Base-by-base conservation (phyloP, 805 yeast species). In the Myxozyma geophila region DNA sequence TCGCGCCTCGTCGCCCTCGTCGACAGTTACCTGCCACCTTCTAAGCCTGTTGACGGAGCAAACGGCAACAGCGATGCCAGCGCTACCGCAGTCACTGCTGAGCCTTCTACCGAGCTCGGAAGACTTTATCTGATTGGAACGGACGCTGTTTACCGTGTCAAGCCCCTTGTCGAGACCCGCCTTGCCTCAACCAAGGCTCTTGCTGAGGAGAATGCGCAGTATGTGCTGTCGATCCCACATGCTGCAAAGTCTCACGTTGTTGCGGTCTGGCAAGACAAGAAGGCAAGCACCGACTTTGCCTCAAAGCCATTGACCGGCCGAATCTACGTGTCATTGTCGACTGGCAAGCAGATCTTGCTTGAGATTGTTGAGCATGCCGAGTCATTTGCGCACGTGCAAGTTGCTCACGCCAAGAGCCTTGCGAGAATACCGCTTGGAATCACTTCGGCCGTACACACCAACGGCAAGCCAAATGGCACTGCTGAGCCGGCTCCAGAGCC, bases 1-100 rank as follows among this genome's bases (percentile, higher is more conserved):
- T 75, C 80, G 41, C 76, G 79, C 40, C 74, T 88, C 57, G 86
- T 82, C 65, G 73, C 78, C 1, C 69, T 79, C 28, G 79, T 84
- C 36, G 74, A 77, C 46, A 75, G 74, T 41, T 78, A 80, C 67
- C 77, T 83, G 43, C 88, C 89, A 8, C 57, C 68, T 19, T 54
- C 63, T 5, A 53, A 58, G 55, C 35, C 51, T 9, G 7, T 54
- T 10, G 53, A 8, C 12, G 35, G 23, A 17, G 46, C 54, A n/a
- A 43, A 41, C 37, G 57, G 44, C 2, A 23, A 48, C 10, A 36
- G 51, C 5, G 35, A 13, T 1, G 44, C 64, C 2, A 43, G 46
- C 13, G 52, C 50, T 7, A 43, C 43, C 12, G 48, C 65, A 1
- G 47, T 66, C 51, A 48, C 58, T 17, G 12, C 56, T 2, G 65